Percentiles rank a stretch among this genome's conserved stretches.
Evolutionary conservation across 2,329 filamentous ascomycete genomes (phyloP).

Genomic region (Xylaria sp.): DNA sequence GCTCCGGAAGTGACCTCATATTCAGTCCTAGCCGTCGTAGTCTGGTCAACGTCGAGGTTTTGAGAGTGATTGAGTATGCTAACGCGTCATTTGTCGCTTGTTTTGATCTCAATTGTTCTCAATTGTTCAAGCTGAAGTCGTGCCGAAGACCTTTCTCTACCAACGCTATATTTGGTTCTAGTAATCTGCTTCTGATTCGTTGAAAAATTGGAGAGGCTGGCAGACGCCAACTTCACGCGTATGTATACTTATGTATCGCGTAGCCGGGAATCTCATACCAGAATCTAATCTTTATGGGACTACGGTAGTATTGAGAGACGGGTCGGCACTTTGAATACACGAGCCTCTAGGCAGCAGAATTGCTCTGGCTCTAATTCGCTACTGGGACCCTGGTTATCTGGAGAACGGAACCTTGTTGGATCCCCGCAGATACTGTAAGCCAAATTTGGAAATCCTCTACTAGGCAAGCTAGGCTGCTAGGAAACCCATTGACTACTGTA

Average conservation of each 20-base stretch:
- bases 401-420: background rate
- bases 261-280: background rate
- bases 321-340: background rate
- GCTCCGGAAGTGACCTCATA: background rate
- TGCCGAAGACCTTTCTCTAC: background rate
- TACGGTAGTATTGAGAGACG: background rate
- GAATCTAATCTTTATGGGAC: background rate
- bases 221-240: background rate
- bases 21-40: background rate
- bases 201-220: background rate
- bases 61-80: background rate
- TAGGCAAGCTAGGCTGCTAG: no score
- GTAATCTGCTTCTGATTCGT: background rate
- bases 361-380: slow-evolving; percentile 1
- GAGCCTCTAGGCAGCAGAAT: slow-evolving; percentile 25
- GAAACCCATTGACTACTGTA: no score
- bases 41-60: background rate
- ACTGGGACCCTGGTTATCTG: background rate
- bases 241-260: no score
- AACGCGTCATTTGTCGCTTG: background rate
- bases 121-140: background rate
- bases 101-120: background rate
- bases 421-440: background rate
- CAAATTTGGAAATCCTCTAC: background rate
- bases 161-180: background rate